Percentiles rank a stretch among this genome's conserved stretches.
Conservation (phyloP, 306 rosid genomes). For the Quercus suber region DNA sequence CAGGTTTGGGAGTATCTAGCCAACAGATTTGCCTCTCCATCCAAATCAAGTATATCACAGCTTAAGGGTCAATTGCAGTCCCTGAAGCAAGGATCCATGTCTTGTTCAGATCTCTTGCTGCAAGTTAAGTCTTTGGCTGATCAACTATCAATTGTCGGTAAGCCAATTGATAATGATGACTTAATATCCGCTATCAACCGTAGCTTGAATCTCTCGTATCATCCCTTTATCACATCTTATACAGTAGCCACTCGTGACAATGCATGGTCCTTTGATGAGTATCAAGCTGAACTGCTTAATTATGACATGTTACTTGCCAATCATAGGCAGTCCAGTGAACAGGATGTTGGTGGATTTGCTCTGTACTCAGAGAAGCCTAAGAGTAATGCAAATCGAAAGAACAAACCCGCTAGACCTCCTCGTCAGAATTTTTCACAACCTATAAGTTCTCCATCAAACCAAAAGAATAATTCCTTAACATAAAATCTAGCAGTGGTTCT, state of each 20-base stretch:
- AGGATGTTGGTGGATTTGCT: neutral
- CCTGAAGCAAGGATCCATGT: neutral
- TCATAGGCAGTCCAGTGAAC: neutral
- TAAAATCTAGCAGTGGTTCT: neutral
- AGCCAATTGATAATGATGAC: neutral
- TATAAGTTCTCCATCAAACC: neutral
- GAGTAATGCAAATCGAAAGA: neutral
- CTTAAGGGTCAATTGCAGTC: neutral
- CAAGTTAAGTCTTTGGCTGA: neutral
- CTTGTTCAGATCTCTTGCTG: neutral
- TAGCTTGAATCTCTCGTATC: neutral
- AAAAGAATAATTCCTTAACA: too few relatives aligned
- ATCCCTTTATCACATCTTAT: neutral
- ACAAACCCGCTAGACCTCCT: too few relatives aligned
- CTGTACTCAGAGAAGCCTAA: neutral
- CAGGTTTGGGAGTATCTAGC: neutral
- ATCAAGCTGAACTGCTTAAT: neutral
- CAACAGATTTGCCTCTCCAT: neutral
- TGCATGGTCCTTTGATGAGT: neutral
- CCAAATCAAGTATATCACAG: neutral
- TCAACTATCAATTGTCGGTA: neutral
- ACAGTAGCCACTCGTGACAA: neutral
- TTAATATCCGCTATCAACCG: too few relatives aligned
- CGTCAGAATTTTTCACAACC: too few relatives aligned
- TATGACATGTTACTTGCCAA: neutral